Conservation (phyloP, 2,329 filamentous ascomycete species). For the Annulohypoxylon truncatum region DNA sequence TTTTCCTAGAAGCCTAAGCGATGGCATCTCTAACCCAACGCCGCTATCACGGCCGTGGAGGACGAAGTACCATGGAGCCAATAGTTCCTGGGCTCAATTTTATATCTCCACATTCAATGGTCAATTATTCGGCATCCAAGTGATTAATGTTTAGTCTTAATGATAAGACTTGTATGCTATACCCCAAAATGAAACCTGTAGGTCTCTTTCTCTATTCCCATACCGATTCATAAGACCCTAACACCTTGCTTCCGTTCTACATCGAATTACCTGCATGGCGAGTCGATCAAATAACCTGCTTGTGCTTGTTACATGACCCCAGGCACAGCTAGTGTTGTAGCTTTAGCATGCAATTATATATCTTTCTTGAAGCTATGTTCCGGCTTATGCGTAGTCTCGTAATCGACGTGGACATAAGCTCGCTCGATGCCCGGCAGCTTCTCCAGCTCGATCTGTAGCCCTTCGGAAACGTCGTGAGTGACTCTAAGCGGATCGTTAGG, state of each 20-base stretch:
- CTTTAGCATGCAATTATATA: slow-evolving; percentile 51
- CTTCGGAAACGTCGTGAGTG: slow-evolving; percentile 94
- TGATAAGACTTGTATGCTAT: not conserved
- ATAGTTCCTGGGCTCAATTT: not conserved
- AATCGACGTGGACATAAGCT: slow-evolving; percentile 97
- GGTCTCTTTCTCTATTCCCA: not conserved
- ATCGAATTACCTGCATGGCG: not conserved
- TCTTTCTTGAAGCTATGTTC: slow-evolving; percentile 78
- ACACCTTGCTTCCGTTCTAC: not conserved
- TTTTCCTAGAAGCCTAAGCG: not conserved
- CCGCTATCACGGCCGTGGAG: not conserved
- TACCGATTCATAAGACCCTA: not conserved
- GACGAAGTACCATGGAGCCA: not conserved
- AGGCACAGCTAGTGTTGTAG: not conserved
- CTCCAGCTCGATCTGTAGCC: slow-evolving; percentile 93
- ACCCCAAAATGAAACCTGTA: not conserved
- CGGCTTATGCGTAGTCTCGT: slow-evolving; percentile 94
- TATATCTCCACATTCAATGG: not conserved
- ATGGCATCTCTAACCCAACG: not conserved
- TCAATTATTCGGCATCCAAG: not conserved
- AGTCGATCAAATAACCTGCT: not conserved
- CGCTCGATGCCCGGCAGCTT: slow-evolving; percentile 90
- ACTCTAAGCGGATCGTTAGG: slow-evolving; percentile 75
- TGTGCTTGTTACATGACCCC: too few relatives aligned
- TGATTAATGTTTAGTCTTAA: slow-evolving; percentile 3